phyloP scores from a whole-genome alignment of 2,329 filamentous ascomycete genomes.

The Truncatella angustata region DNA sequence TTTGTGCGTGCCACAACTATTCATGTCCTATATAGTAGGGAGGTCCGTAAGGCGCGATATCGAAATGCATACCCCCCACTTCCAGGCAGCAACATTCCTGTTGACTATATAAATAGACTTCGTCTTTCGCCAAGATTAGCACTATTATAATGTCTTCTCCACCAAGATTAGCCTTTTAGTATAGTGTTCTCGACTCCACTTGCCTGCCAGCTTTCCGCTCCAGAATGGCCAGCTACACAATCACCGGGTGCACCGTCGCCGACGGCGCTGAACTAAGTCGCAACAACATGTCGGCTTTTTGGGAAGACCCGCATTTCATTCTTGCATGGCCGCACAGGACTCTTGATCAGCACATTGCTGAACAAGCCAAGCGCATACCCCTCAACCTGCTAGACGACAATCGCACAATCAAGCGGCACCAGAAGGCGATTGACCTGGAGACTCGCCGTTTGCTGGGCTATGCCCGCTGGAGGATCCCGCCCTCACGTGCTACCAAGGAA shows the following conservation, averaged over 20 bases:
- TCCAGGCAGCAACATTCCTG: no score
- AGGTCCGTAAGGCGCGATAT: no score
- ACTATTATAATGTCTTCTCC: no score
- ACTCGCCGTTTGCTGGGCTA: constrained; percentile 9
- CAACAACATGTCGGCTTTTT: constrained; percentile 19
- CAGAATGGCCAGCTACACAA: not conserved
- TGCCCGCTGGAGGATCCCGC: constrained; percentile 4
- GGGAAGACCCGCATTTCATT: constrained; percentile 16
- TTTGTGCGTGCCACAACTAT: no score
- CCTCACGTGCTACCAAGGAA: not conserved
- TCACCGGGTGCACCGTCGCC: constrained; percentile 12
- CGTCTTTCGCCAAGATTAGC: no score
- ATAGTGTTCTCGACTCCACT: no score
- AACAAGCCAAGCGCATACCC: constrained; percentile 15
- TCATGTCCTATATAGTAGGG: no score
- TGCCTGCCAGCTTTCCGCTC: not conserved
- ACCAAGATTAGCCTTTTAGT: no score
- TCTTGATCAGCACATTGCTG: constrained; percentile 18
- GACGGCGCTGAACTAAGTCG: constrained; percentile 16
- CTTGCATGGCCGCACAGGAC: constrained; percentile 18
- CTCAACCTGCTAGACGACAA: constrained; percentile 8
- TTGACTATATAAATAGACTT: no score
- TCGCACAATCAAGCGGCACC: constrained; percentile 8
- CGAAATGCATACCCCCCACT: no score
- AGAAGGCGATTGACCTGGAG: constrained; percentile 8